Base-by-base conservation (phyloP, 2,329 filamentous ascomycete species). In the Colletotrichum falcatum region DNA sequence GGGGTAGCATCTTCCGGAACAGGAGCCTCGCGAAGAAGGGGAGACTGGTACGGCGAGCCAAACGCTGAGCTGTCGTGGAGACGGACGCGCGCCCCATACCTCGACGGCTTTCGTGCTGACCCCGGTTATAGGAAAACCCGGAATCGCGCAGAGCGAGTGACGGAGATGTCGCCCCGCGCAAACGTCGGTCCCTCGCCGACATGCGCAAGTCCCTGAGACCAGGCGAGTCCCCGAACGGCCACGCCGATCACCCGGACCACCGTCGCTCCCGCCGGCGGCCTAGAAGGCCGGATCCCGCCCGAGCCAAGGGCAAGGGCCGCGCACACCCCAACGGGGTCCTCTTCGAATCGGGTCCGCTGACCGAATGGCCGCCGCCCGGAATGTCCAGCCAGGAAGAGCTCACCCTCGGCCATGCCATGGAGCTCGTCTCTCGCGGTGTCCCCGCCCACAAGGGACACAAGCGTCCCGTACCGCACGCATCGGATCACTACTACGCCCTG, bases 351-450 rank as follows among this genome's bases (percentile, higher is more conserved):
- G 73, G 73, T 8, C 82, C 84, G 6, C 77, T 88, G 67, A 85
- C 83, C 2, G 80, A 84, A 74, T 91, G 89, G 89, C 89, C 89
- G 23, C 89, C 89, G 0, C 79, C 81, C 14, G 86, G 85, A 60
- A 78, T 89, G 58, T 80, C 82, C 14, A 80, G 76, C 53, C 77
- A 83, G 30, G 85, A 87, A 46, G 84, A 87, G 70, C 81, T 91
- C 11, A 80, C 84, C 0, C 84, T 87, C 20, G 83, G 82, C 53
- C 84, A 85, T 58, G 89, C 89, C 12, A 84, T 86, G 79, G 84
- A 88, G 59, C 81, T 90, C 68, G 87, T 91, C 72, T 83, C 84
- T n/a, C 82, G 84, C 9, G 89, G 89, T 7, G 88, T 86, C 2
- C 87, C 89, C 5, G 81, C 83, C 2, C 86, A 88, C 77, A 86